Base-by-base conservation (phyloP, 306 rosid species). In the barrel medic (Medicago truncatula) region DNA sequence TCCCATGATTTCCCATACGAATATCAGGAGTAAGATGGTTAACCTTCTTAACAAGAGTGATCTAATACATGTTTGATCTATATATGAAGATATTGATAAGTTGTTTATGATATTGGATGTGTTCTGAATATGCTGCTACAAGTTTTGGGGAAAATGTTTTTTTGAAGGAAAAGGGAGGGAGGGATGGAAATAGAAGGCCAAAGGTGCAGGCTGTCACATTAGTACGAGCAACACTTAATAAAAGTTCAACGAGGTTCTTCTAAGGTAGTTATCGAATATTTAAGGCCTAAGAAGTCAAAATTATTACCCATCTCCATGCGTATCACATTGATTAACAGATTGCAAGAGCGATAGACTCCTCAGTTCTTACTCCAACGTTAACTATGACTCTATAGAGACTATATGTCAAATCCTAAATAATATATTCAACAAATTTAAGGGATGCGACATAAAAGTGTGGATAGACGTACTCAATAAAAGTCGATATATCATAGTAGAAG, bases 401-500 rank as follows among this genome's bases (percentile, higher is more conserved):
- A 18, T 38, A 60, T 25, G 52, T 20, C 46, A 47, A 59, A 65
- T 49, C 31, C 16, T 53, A 49, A 74, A 71, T 21, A 9, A 15
- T 9, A 73, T 34, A 7, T 17, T 13, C 31, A 77, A 71, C 16
- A 50, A 43, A 5, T 36, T 10, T 28, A 12, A n/a, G 43, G 41
- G 47, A 78, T 41, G 67, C 70, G 53, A 41, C 49, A 64, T 77
- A 50, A 50, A 83, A 75, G 77, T 53, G 67, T 50, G 23, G 44
- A 63, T 14, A 44, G 31, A 76, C 70, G 57, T 66, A 73, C 73
- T 61, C 74, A 75, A 49, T 10, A 61, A 61, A 53, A 50, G 36
- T 61, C 72, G 28, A 67, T 49, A 23, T 39, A 40, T 78, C 78
- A 54, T 60, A 64, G 60, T 56, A 80, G 67, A 76, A 67, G 76